These are phyloP conservation scores for Pleomassaria siparia DNA, from an alignment of 2,329 filamentous ascomycete genomes.

Conservation along the genomic window DNA sequence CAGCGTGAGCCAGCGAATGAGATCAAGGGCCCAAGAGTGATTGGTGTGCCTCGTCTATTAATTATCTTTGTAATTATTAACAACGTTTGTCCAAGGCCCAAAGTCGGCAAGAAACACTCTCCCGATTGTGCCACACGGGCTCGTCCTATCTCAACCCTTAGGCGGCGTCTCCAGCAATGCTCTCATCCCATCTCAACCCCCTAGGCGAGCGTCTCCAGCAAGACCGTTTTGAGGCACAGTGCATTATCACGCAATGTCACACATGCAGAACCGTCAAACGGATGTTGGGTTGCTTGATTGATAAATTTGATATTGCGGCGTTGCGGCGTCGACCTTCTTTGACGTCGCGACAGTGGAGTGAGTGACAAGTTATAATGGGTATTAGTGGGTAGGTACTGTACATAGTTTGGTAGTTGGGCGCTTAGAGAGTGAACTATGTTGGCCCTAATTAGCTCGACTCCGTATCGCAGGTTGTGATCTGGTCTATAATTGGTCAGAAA, in stretches of 20 bases:
- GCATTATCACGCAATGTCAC: conserved; percentile 29
- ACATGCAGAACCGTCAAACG: conserved; percentile 6
- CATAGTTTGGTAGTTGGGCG: conserved; percentile 34
- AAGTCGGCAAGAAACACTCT: conserved; percentile 5
- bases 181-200: not conserved
- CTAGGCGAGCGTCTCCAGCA: too few species aligned
- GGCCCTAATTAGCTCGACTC: conserved; percentile 8
- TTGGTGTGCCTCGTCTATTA: not conserved
- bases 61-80: too few species aligned
- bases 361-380: too few species aligned
- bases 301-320: too few species aligned
- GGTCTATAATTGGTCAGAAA: not conserved
- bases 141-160: too few species aligned
- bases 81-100: conserved; percentile 1
- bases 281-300: not conserved
- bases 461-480: not conserved
- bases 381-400: too few species aligned
- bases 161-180: too few species aligned
- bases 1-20: conserved; percentile 1
- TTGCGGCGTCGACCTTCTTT: not conserved
- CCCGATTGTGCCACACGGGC: conserved; percentile 9
- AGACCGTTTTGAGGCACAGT: conserved; percentile 2
- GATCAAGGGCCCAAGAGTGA: not conserved
- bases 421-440: conserved; percentile 20
- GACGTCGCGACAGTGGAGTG: not conserved